Percentiles rank a stretch among this genome's conserved stretches.
Conservation (phyloP, 139 green algal genomes). For the Deuterostichococcus epilithicus region DNA sequence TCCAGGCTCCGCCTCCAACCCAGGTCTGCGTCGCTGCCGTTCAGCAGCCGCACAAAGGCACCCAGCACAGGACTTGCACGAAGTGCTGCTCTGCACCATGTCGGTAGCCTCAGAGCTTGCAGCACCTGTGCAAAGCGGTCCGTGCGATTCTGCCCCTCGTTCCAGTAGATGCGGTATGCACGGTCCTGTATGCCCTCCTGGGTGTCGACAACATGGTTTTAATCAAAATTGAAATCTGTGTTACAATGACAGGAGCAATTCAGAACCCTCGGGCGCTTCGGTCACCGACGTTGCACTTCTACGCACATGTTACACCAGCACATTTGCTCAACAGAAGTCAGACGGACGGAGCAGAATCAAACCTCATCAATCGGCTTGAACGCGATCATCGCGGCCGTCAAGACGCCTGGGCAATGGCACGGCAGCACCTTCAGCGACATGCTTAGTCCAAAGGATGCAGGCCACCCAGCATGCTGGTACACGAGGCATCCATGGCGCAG, state of each 20-base stretch:
- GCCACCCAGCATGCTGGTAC: neutral
- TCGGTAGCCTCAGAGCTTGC: neutral
- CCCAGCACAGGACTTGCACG: constrained; percentile 3
- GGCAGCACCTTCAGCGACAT: no score
- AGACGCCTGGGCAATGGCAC: neutral
- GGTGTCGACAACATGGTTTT: no score
- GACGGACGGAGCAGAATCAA: no score
- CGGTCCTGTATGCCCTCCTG: constrained; percentile 47
- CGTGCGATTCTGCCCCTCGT: constrained; percentile 36
- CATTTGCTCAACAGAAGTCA: no score
- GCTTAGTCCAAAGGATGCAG: neutral
- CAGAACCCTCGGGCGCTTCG: no score
- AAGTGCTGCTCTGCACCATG: constrained; percentile 5
- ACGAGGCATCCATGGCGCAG: no score
- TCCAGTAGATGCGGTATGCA: constrained; percentile 57
- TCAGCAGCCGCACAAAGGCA: neutral
- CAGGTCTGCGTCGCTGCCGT: no score
- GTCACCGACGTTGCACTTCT: no score
- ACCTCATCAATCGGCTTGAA: neutral
- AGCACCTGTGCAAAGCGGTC: constrained; percentile 29
- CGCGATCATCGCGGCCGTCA: neutral
- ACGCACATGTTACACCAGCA: no score
- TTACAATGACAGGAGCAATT: no score
- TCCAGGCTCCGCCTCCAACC: no score
- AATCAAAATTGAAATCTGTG: no score